These are phyloP conservation scores for Physcia stellaris DNA, from an alignment of 495 filamentous ascomycete genomes.

Conservation along the genomic window DNA sequence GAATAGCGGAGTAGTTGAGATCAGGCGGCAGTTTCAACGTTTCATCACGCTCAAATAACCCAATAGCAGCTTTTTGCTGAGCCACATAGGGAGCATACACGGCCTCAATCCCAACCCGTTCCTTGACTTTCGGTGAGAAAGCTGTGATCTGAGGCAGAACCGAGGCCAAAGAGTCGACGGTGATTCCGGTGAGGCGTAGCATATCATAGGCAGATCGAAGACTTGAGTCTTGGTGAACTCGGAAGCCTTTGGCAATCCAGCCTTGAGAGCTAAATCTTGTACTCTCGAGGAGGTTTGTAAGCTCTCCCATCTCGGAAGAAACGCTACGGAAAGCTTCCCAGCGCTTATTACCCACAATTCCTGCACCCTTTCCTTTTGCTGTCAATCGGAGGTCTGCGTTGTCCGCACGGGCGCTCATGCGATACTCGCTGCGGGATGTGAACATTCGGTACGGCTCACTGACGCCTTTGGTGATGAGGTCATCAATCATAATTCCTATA, in stretches of 20 bases:
- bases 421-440: constrained; percentile 89
- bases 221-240: constrained; percentile 42
- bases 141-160: constrained; percentile 40
- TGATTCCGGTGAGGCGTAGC: constrained; percentile 45
- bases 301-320: constrained; percentile 45
- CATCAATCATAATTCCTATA: constrained; percentile 98
- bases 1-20: constrained; percentile 59
- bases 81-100: constrained; percentile 73
- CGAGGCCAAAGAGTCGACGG: constrained; percentile 37
- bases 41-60: constrained; percentile 63
- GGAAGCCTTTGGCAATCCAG: constrained; percentile 61
- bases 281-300: constrained; percentile 43
- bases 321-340: constrained; percentile 58
- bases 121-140: constrained; percentile 41
- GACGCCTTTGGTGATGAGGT: constrained; percentile 93
- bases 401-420: constrained; percentile 79
- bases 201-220: constrained; percentile 61
- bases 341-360: constrained; percentile 64
- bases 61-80: constrained; percentile 49
- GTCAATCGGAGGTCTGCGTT: constrained; percentile 89
- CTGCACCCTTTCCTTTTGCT: constrained; percentile 56
- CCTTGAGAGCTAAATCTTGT: constrained; percentile 38
- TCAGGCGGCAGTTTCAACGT: constrained; percentile 55
- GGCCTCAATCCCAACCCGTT: constrained; percentile 64
- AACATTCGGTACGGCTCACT: constrained; percentile 98